Conservation (phyloP, 768 basidiomycete species). For the Thelephora ganbajun region DNA sequence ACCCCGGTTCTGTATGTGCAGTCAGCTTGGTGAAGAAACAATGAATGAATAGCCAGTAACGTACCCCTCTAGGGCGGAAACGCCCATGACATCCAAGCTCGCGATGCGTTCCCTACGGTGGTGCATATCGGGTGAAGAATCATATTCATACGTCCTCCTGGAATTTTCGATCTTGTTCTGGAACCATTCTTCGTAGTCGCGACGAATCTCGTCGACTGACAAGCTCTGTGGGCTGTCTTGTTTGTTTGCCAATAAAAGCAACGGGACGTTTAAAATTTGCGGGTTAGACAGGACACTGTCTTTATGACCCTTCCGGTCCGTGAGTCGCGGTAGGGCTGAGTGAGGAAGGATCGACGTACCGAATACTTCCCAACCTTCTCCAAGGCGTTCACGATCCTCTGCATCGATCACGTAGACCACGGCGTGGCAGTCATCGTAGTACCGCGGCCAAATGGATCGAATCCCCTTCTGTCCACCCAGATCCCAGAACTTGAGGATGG, state of each 20-base stretch:
- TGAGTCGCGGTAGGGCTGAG: slow-evolving; percentile 6
- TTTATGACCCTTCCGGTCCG: slow-evolving; percentile 20
- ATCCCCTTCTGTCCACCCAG: slow-evolving; percentile 92
- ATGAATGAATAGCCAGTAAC: slow-evolving; percentile 8
- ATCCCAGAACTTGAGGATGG: slow-evolving; percentile 94
- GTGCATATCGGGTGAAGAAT: slow-evolving; percentile 12
- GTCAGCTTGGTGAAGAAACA: not conserved
- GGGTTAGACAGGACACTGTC: slow-evolving; percentile 82
- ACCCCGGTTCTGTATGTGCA: slow-evolving; percentile 57
- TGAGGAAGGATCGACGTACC: slow-evolving; percentile 36
- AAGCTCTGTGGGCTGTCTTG: slow-evolving; percentile 75
- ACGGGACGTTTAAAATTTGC: slow-evolving; percentile 79
- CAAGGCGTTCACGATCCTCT: slow-evolving; percentile 73
- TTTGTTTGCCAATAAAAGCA: slow-evolving; percentile 91
- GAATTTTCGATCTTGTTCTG: slow-evolving; percentile 61
- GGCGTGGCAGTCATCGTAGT: slow-evolving; percentile 95
- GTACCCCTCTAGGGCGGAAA: slow-evolving; percentile 86
- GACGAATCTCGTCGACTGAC: slow-evolving; percentile 81
- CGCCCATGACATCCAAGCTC: slow-evolving; percentile 60
- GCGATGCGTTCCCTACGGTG: slow-evolving; percentile 25
- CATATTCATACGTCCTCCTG: slow-evolving; percentile 30
- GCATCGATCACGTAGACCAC: slow-evolving; percentile 94
- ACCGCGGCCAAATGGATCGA: slow-evolving; percentile 84
- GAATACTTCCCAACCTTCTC: slow-evolving; percentile 96
- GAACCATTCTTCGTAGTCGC: slow-evolving; percentile 82